Percentiles rank a stretch among this genome's conserved stretches.
Conservation (phyloP, 2,329 filamentous ascomycete species). For the Pezizomycotina sp. region DNA sequence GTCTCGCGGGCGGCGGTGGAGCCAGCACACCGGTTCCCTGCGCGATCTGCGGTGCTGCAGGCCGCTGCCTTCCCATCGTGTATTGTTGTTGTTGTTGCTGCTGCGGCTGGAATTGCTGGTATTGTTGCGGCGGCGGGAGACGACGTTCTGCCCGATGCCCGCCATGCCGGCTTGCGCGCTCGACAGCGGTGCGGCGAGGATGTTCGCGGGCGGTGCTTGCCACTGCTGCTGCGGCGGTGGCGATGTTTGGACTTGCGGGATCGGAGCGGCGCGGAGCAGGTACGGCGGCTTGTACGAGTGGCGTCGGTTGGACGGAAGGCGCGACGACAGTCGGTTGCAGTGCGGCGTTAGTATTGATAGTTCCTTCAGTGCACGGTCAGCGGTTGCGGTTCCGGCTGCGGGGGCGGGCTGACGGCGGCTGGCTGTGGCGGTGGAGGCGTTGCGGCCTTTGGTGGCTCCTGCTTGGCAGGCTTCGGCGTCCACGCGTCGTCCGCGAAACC, state of each 20-base stretch:
- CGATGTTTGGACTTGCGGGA: conserved; percentile 35
- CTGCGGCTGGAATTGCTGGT: conserved; percentile 30
- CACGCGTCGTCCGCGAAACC: conserved; percentile 96
- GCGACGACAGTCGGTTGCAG: conserved; percentile 38
- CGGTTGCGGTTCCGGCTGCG: conserved; percentile 30
- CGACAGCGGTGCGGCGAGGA: conserved; percentile 22
- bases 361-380: conserved; percentile 51
- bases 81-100: conserved; percentile 31
- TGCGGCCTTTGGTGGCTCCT: conserved; percentile 31
- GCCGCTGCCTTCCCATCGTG: conserved; percentile 47
- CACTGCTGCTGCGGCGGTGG: conserved; percentile 29
- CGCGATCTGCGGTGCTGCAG: conserved; percentile 48
- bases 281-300: conserved; percentile 36
- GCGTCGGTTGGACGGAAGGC: conserved; percentile 24
- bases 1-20: conserved; percentile 59
- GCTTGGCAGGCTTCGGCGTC: conserved; percentile 75
- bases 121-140: conserved; percentile 33
- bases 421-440: conserved; percentile 26
- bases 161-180: conserved; percentile 35
- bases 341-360: conserved; percentile 46
- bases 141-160: conserved; percentile 39
- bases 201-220: conserved; percentile 26
- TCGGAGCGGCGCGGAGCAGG: conserved; percentile 39
- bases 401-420: conserved; percentile 26
- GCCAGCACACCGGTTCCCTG: conserved; percentile 47